phyloP scores from a whole-genome alignment of 331 rosid genomes.

The Malus hybrid region DNA sequence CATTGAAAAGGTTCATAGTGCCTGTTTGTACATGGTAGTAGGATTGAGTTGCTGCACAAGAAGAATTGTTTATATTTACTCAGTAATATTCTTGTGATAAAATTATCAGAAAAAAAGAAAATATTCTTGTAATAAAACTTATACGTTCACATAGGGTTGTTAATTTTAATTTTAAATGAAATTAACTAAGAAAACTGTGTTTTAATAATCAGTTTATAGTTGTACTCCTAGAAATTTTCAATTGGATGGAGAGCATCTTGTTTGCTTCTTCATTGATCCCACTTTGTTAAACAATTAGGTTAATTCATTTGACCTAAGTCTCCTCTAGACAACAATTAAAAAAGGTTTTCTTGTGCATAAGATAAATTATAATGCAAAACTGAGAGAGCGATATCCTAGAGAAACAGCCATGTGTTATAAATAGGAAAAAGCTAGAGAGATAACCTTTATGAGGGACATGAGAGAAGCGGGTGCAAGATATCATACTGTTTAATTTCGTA shows the following conservation, averaged over 20 bases:
- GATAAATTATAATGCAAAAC: not conserved
- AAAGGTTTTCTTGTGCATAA: constrained; percentile 3
- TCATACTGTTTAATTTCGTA: too few relatives aligned
- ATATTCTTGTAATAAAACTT: not conserved
- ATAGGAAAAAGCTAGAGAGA: too few relatives aligned
- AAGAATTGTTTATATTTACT: not conserved
- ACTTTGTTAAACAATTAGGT: not conserved
- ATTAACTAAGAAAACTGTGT: not conserved
- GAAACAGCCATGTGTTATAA: too few relatives aligned
- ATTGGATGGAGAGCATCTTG: constrained; percentile 6
- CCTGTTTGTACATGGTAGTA: not conserved
- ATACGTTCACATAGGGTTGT: not conserved
- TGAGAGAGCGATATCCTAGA: constrained; percentile 23
- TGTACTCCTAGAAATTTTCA: not conserved
- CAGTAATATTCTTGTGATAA: too few relatives aligned
- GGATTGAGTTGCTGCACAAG: not conserved
- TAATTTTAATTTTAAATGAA: not conserved
- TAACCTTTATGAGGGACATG: too few relatives aligned
- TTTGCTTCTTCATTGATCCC: not conserved
- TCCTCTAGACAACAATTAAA: constrained; percentile 8
- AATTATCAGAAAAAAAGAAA: not conserved
- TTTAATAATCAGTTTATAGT: not conserved
- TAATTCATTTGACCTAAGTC: not conserved
- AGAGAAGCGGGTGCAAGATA: too few relatives aligned
- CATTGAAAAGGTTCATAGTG: not conserved